Base-by-base conservation (phyloP, 176 grass and related monocot genomes). In the Stipa capillata region DNA sequence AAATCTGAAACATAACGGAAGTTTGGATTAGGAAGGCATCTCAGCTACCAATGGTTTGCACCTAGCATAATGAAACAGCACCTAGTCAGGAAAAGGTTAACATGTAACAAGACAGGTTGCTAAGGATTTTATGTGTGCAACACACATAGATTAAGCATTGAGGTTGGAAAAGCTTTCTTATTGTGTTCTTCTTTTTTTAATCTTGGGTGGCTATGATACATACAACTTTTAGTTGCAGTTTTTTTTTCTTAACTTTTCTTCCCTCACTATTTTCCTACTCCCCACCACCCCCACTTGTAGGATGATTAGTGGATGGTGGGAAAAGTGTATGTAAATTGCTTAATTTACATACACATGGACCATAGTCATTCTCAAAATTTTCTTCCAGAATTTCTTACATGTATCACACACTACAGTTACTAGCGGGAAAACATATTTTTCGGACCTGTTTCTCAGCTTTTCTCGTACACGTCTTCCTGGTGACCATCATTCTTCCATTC, bases 401-500 rank as follows among this genome's bases (percentile, higher is more conserved):
- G 58, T 69, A 72, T 31, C 39, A 28, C 39, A 28, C 42, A 27
- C 18, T 33, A 56, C 72, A 77, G 13, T 65, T 32, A 70, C 49
- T 65, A 32, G 36, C 23, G 42, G 20, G 20, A 49, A 65, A 87
- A 21, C 20, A 84, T 25, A 24, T 24, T 50, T 24, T 27, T 28
- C 18, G 39, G 64, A 73, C 90, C 85, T 76, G 74, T 91, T 79
- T 80, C 74, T 91, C 82, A 91, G 47, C 74, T 86, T 80, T 91
- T 87, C 39, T 82, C 63, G 73, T 94, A 91, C 17, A 75, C 68
- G 80, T 85, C 92, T 78, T 90, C 80, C 54, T 76, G 76, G 48
- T 82, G 69, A 25, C 79, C 77, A 56, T 79, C 93, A 77, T 84
- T 82, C 68, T 90, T 92, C 93, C 87, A 93, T 86, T 84, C 87